phyloP scores from a whole-genome alignment of 1,284 basidiomycete species.

The Athelia sp. region DNA sequence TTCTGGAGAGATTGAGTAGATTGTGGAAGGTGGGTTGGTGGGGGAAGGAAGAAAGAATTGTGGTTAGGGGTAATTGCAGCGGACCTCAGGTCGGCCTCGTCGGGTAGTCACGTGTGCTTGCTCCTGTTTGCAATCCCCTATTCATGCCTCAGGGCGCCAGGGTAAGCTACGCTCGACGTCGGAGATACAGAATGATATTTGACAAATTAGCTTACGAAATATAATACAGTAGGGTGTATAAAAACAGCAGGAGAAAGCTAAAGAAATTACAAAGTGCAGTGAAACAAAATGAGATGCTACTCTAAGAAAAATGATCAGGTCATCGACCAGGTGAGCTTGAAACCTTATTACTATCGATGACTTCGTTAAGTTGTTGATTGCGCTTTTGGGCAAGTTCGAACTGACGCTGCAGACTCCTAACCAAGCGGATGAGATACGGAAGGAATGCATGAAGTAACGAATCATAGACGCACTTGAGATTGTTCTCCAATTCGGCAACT shows the following conservation, averaged over 20 bases:
- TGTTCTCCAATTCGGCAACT: slow-evolving; percentile 61
- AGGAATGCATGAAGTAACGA: slow-evolving; percentile 7
- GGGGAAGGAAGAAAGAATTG: too few species aligned
- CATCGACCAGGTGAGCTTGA: slow-evolving; percentile 3
- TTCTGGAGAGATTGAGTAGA: too few species aligned
- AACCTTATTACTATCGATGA: slow-evolving; percentile 47
- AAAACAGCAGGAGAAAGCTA: background rate
- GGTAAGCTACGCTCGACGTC: too few species aligned
- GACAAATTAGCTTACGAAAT: too few species aligned
- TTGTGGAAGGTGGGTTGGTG: too few species aligned
- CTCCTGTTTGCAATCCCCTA: too few species aligned
- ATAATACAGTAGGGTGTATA: background rate
- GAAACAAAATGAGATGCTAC: background rate
- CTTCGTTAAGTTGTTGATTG: slow-evolving; percentile 59
- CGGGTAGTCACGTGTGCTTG: too few species aligned
- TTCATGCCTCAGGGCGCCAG: too few species aligned
- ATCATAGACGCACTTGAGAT: slow-evolving; percentile 58
- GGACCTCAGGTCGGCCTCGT: too few species aligned
- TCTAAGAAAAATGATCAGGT: background rate
- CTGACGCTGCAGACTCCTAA: slow-evolving; percentile 59
- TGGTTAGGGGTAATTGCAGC: too few species aligned
- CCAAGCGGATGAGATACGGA: slow-evolving; percentile 7
- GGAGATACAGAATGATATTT: too few species aligned
- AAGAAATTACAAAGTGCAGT: background rate
- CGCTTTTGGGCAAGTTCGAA: slow-evolving; percentile 68